Evolutionary conservation across 495 filamentous ascomycete genomes (phyloP).

Genomic region (Aspergillus panamensis): DNA sequence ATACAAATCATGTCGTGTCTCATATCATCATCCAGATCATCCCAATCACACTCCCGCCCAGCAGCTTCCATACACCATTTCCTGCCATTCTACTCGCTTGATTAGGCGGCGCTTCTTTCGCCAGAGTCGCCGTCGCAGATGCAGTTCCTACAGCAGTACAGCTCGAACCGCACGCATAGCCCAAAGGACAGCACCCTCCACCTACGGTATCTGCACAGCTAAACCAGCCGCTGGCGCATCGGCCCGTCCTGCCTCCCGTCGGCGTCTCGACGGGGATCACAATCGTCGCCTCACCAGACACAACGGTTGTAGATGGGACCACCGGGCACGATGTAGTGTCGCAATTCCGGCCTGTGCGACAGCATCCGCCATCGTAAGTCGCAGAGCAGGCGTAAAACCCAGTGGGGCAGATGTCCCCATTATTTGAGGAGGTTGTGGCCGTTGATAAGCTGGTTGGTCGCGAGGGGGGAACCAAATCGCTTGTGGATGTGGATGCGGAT

Average conservation of each 20-base stretch:
- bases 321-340: constrained; percentile 67
- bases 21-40: constrained; percentile 19
- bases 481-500: constrained; percentile 21
- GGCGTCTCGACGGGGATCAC: constrained; percentile 54
- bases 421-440: constrained; percentile 27
- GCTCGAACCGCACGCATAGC: constrained; percentile 69
- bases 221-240: constrained; percentile 76
- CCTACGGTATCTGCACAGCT: constrained; percentile 61
- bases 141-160: constrained; percentile 54
- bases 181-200: constrained; percentile 76
- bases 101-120: constrained; percentile 51
- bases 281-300: constrained; percentile 61
- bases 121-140: constrained; percentile 51
- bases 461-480: constrained; percentile 43
- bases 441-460: constrained; percentile 44
- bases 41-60: constrained; percentile 14
- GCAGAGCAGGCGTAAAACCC: constrained; percentile 73
- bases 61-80: constrained; percentile 4
- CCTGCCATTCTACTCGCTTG: constrained; percentile 13
- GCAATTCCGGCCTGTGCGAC: constrained; percentile 79
- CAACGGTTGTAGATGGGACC: constrained; percentile 55
- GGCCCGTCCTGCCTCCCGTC: constrained; percentile 28
- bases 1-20: constrained; percentile 3
- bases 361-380: constrained; percentile 69
- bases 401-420: constrained; percentile 58